These are phyloP conservation scores for Colletotrichum liaoningense DNA, from an alignment of 2,329 filamentous ascomycete genomes.

Conservation along the genomic window DNA sequence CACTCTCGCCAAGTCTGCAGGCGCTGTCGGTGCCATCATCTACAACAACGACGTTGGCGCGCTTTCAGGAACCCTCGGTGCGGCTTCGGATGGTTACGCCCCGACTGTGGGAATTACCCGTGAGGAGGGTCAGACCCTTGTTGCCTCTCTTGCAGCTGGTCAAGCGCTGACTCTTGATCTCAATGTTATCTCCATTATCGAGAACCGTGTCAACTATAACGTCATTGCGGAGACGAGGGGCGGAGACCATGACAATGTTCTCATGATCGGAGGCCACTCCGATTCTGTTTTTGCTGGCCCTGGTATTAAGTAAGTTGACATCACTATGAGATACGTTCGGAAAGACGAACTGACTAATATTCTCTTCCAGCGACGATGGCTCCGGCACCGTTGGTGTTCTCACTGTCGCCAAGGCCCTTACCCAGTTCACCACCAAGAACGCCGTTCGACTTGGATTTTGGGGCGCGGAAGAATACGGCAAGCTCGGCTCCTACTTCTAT, in stretches of 20 bases:
- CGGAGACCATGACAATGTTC: constrained; percentile 60
- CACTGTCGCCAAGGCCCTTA: constrained; percentile 56
- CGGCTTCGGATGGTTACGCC: constrained; percentile 56
- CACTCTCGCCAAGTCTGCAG: constrained; percentile 64
- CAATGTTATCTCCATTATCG: constrained; percentile 60
- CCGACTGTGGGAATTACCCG: constrained; percentile 65
- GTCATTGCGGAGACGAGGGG: constrained; percentile 61
- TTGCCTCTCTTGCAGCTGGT: constrained; percentile 45
- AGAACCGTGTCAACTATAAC: constrained; percentile 60
- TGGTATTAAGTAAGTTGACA: constrained; percentile 63
- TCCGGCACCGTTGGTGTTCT: constrained; percentile 62
- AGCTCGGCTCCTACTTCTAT: constrained; percentile 62
- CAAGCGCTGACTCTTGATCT: constrained; percentile 46
- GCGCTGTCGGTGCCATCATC: constrained; percentile 67
- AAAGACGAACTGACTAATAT: background rate
- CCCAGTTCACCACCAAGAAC: constrained; percentile 58
- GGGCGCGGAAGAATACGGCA: constrained; percentile 63
- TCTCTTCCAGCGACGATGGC: constrained; percentile 63
- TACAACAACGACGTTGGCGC: constrained; percentile 71
- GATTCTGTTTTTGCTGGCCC: constrained; percentile 62
- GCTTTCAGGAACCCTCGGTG: constrained; percentile 66
- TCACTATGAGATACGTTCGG: background rate
- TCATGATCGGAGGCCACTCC: constrained; percentile 59
- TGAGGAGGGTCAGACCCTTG: constrained; percentile 52
- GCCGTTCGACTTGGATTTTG: constrained; percentile 63